These are phyloP conservation scores for Prunella vulgaris DNA, from an alignment of 257 asterid genomes.

Conservation along the genomic window DNA sequence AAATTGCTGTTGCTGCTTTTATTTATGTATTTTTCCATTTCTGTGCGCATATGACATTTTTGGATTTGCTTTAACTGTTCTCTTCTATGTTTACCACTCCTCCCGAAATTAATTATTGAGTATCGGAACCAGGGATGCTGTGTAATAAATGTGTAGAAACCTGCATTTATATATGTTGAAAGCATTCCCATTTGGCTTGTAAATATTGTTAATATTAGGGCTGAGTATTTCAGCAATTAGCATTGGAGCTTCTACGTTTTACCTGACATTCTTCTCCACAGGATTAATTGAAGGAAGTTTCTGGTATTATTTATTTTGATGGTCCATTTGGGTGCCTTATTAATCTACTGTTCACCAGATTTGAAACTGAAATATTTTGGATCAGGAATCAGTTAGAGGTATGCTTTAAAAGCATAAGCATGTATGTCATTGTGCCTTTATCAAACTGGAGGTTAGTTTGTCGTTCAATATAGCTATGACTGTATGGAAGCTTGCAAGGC, in stretches of 20 bases:
- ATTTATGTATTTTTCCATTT: neutral
- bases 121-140: conserved; percentile 9
- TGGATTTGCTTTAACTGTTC: neutral
- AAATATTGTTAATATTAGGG: conserved; percentile 25
- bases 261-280: conserved; percentile 72
- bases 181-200: conserved; percentile 30
- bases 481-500: conserved; percentile 27
- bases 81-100: neutral
- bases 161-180: conserved; percentile 14
- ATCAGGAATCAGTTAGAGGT: conserved; percentile 93
- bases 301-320: conserved; percentile 76
- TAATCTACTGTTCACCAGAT: conserved; percentile 81
- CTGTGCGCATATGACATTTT: neutral
- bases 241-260: conserved; percentile 48
- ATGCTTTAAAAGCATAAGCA: conserved; percentile 83
- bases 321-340: conserved; percentile 74
- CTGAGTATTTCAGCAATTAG: conserved; percentile 42
- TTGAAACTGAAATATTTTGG: conserved; percentile 88
- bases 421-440: conserved; percentile 61
- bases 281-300: conserved; percentile 82
- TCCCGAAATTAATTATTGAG: conserved; percentile 3
- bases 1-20: conserved; percentile 8
- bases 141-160: conserved; percentile 19
- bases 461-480: conserved; percentile 53
- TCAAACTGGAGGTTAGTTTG: conserved; percentile 87